Conservation (phyloP, 2,329 filamentous ascomycete genomes). For the Alternaria brassicicola region DNA sequence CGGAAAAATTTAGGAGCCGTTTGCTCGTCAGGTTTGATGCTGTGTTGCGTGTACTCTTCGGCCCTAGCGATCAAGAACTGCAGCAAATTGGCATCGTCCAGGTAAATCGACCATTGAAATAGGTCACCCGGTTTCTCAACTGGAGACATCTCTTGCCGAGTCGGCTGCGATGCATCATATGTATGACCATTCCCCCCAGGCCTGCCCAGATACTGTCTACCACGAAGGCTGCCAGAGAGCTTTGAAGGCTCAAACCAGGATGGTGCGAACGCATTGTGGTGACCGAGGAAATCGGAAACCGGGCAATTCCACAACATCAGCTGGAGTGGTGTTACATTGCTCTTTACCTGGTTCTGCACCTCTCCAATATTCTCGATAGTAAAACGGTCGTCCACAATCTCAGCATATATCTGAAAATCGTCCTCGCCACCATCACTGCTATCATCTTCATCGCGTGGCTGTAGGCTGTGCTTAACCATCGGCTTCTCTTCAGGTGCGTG, state of each 20-base stretch:
- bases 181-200: conserved; percentile 12
- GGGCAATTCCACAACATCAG: conserved; percentile 54
- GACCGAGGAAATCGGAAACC: conserved; percentile 13
- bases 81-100: conserved; percentile 26
- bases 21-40: conserved; percentile 5
- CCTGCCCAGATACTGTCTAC: background rate
- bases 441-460: conserved; percentile 41
- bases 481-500: conserved; percentile 61
- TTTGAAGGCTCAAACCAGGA: background rate
- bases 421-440: conserved; percentile 33
- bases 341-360: conserved; percentile 71
- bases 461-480: conserved; percentile 57
- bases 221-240: background rate
- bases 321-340: conserved; percentile 60
- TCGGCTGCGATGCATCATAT: background rate
- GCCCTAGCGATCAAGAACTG: conserved; percentile 22
- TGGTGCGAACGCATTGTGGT: background rate
- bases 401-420: conserved; percentile 49
- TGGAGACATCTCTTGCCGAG: conserved; percentile 4
- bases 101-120: conserved; percentile 41
- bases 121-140: conserved; percentile 22
- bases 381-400: conserved; percentile 69
- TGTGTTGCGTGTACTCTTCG: conserved; percentile 23
- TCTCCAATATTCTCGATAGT: conserved; percentile 79
- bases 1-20: conserved; percentile 13